phyloP scores from a whole-genome alignment of 768 basidiomycete species.

The Lentinus tigrinus region DNA sequence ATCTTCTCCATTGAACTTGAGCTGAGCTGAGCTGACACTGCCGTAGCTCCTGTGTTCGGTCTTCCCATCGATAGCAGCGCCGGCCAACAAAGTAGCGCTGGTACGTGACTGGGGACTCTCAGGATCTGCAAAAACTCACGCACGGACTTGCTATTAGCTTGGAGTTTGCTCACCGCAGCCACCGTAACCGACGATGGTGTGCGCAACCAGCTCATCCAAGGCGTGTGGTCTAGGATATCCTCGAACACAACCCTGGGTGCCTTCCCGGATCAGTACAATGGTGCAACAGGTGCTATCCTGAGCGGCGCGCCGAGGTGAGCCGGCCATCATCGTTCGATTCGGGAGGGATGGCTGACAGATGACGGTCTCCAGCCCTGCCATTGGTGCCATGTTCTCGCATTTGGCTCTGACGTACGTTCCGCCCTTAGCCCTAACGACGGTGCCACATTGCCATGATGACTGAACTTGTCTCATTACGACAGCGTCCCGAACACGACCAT shows the following conservation, averaged over 20 bases:
- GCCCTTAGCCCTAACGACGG: not conserved
- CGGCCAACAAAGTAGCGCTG: not conserved
- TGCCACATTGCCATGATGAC: not conserved
- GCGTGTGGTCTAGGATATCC: slow-evolving; percentile 1
- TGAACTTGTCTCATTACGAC: not conserved
- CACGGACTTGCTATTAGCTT: not conserved
- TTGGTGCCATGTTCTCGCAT: slow-evolving; percentile 13
- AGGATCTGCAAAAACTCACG: not conserved
- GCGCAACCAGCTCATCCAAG: slow-evolving; percentile 4
- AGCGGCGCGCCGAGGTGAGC: slow-evolving; percentile 10
- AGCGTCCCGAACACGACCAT: slow-evolving; percentile 10
- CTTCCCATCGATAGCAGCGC: slow-evolving; percentile 8
- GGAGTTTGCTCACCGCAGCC: slow-evolving; percentile 16
- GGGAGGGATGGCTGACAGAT: no score
- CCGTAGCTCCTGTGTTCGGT: slow-evolving; percentile 1
- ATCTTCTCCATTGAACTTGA: no score
- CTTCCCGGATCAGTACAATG: slow-evolving; percentile 10
- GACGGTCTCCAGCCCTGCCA: slow-evolving; percentile 5
- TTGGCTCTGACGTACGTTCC: slow-evolving; percentile 16
- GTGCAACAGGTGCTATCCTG: not conserved
- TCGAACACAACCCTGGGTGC: slow-evolving; percentile 5
- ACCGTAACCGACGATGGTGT: slow-evolving; percentile 9
- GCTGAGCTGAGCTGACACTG: no score
- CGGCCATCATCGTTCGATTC: no score
- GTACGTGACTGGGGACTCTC: not conserved